Conservation (phyloP, 2,329 filamentous ascomycete genomes). For the Fusarium compactum region DNA sequence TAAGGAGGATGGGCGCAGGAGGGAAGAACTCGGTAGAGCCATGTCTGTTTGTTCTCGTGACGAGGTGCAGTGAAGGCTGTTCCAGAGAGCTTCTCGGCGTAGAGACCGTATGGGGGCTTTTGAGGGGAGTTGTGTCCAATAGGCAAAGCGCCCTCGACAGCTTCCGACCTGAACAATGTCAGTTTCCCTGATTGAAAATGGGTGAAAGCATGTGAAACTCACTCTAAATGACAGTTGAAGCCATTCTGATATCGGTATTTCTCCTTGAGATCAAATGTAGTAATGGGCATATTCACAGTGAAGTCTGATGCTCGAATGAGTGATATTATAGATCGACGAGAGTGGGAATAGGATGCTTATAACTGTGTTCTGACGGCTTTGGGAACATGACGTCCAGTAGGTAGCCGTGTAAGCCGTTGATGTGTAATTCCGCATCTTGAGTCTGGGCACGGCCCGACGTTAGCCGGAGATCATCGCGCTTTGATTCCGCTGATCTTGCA, state of each 20-base stretch:
- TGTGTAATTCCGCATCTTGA: constrained; percentile 44
- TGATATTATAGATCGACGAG: neutral
- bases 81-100: constrained; percentile 82
- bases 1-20: constrained; percentile 71
- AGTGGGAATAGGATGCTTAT: constrained; percentile 38
- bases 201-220: constrained; percentile 48
- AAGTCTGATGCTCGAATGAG: constrained; percentile 2
- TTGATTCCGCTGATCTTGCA: constrained; percentile 39
- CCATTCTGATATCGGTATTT: constrained; percentile 83
- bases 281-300: constrained; percentile 60
- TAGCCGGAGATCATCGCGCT: constrained; percentile 43
- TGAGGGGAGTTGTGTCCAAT: constrained; percentile 85
- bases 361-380: constrained; percentile 34
- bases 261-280: constrained; percentile 61
- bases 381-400: constrained; percentile 39
- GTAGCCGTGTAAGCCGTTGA: constrained; percentile 39
- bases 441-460: constrained; percentile 45
- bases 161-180: constrained; percentile 72
- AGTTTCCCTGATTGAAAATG: neutral
- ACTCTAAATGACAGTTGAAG: constrained; percentile 84
- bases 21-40: constrained; percentile 78
- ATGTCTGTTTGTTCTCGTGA: constrained; percentile 76
- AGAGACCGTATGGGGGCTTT: constrained; percentile 81
- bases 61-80: constrained; percentile 78
- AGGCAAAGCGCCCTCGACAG: constrained; percentile 78